Evolutionary conservation across 805 yeast species (phyloP).

Genomic region (Metschnikowia hibisci): DNA sequence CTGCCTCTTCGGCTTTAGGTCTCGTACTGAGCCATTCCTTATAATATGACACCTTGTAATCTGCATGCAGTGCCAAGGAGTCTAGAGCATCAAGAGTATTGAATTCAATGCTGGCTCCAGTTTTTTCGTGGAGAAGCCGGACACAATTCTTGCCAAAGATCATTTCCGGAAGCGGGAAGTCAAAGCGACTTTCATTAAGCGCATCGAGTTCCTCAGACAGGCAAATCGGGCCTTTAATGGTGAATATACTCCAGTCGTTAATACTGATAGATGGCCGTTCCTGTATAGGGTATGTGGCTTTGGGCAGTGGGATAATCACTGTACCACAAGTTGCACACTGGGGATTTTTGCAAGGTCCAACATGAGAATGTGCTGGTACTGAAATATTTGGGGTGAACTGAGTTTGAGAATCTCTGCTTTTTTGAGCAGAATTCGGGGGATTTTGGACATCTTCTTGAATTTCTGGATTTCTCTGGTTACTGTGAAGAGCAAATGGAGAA

Average conservation of each 20-base stretch:
- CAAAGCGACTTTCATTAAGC: constrained; percentile 53
- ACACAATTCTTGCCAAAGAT: constrained; percentile 84
- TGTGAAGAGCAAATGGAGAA: too few relatives aligned
- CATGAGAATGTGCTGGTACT: constrained; percentile 44
- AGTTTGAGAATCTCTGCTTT: too few relatives aligned
- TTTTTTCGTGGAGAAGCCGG: constrained; percentile 40
- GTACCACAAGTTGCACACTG: constrained; percentile 64
- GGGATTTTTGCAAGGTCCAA: constrained; percentile 37
- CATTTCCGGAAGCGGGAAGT: constrained; percentile 94
- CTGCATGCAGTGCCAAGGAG: constrained; percentile 31
- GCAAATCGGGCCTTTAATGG: constrained; percentile 73
- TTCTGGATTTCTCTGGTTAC: too few relatives aligned
- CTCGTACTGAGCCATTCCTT: constrained; percentile 65
- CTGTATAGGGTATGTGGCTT: constrained; percentile 55
- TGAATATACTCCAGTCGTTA: constrained; percentile 71
- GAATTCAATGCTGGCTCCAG: constrained; percentile 51
- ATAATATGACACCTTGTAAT: constrained; percentile 72
- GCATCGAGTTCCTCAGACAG: constrained; percentile 69
- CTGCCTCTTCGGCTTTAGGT: constrained; percentile 12
- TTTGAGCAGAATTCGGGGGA: too few relatives aligned
- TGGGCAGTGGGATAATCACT: constrained; percentile 76
- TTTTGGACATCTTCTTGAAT: too few relatives aligned
- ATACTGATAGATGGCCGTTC: constrained; percentile 69
- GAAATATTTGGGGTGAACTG: too few relatives aligned
- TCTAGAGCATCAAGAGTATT: constrained; percentile 71